Base-by-base conservation (phyloP, 148 eudicot species). In the Rhododendron henanense region DNA sequence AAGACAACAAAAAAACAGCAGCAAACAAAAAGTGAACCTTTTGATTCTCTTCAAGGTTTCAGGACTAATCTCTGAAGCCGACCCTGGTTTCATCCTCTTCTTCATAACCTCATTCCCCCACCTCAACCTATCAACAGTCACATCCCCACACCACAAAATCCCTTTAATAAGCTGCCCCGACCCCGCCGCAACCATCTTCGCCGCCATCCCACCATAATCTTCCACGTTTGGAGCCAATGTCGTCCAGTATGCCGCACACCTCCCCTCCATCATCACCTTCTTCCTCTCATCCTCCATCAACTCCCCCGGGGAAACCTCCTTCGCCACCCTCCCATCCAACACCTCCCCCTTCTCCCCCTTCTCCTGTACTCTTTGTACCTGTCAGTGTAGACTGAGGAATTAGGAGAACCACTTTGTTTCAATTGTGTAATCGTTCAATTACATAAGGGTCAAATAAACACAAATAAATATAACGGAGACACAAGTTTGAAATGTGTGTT, bases 121-220 rank as follows among this genome's bases (percentile, higher is more conserved):
- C 74, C 91, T 97, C 89, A 97, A 86, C 55, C 99, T 87, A 83
- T 97, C 99, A 82, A 90, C 85, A 15, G 99, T 93, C 53, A 97
- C 94, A 93, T 97, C 99, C 19, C 99, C 99, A 90, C 99, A 97
- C 99, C 98, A 97, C 86, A 97, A 84, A 45, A 95, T 94, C 86
- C 98, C 99, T 90, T 93, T 94, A n/a, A 97, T 91, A 85, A 97
- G 65, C 82, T 93, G 94, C 83, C 98, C 98, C 2, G 99, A 95
- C 59, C 99, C 98, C 0, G 88, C 13, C 0, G 99, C 99, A 78
- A 97, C 90, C 75, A 95, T 31, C 89, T 90, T 95, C 0, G 99
- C 98, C 0, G 95, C 94, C 4, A 82, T 87, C 33, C 96, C 93
- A 86, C 98, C 94, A 33, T 95, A 97, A 67, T 97, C 99, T 90